Conservation (phyloP, 805 yeast genomes). For the Saccharomycopsis lassenensis region DNA sequence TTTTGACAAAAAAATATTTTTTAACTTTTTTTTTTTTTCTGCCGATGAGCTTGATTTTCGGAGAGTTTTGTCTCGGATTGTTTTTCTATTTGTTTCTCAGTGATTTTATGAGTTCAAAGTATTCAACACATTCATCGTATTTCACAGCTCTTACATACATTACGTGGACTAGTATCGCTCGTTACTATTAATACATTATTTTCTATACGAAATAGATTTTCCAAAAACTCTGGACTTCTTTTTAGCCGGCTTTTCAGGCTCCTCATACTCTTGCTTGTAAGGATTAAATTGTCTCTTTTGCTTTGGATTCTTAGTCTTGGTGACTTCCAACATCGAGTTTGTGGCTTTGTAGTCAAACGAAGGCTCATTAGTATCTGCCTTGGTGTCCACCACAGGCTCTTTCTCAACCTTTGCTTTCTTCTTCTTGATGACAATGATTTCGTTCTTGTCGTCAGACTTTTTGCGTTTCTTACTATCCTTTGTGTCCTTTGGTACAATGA, state of each 20-base stretch:
- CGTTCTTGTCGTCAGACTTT: conserved; percentile 7
- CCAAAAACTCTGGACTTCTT: conserved; percentile 14
- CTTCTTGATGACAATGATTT: conserved; percentile 14
- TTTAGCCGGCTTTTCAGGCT: conserved; percentile 43
- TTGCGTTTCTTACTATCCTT: neutral
- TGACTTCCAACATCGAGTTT: conserved; percentile 28
- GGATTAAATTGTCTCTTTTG: conserved; percentile 50
- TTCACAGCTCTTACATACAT: no score
- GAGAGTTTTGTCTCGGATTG: no score
- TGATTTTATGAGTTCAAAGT: no score
- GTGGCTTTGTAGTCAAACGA: conserved; percentile 36
- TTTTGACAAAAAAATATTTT: neutral
- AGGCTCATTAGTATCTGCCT: conserved; percentile 3
- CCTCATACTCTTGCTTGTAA: conserved; percentile 37
- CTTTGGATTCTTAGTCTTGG: conserved; percentile 11
- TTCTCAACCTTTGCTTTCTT: conserved; percentile 8
- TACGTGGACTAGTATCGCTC: no score
- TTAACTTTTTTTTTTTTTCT: no score
- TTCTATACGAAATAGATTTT: conserved; percentile 13
- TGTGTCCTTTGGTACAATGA: conserved; percentile 3
- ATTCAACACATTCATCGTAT: no score
- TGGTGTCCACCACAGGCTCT: conserved; percentile 5
- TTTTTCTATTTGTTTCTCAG: no score
- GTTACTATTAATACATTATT: neutral
- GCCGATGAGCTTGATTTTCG: no score